Conservation (phyloP, 2,329 filamentous ascomycete genomes). For the Ophiostoma novo-ulmi region DNA sequence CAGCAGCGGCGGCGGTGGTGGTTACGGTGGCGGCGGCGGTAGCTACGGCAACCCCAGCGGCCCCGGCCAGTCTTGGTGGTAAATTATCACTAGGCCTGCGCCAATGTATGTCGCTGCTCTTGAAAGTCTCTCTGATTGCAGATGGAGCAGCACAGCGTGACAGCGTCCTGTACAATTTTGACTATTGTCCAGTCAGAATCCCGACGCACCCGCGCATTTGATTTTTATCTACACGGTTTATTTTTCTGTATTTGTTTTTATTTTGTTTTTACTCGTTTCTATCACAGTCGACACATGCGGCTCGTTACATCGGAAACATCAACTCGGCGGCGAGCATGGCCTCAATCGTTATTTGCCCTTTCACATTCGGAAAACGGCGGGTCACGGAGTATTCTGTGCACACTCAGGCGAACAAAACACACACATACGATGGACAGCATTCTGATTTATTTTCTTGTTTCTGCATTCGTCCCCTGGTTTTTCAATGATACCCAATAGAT, state of each 20-base stretch:
- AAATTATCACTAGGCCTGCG: conserved; percentile 31
- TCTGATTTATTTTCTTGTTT: conserved; percentile 34
- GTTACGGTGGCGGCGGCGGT: conserved; percentile 44
- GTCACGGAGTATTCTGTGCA: conserved; percentile 30
- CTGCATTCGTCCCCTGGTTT: conserved; percentile 34
- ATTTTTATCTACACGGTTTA: conserved; percentile 21
- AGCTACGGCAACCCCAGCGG: conserved; percentile 64
- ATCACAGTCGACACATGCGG: conserved; percentile 17
- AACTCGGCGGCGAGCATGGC: conserved; percentile 38
- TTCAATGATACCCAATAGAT: conserved; percentile 40
- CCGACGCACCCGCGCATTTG: conserved; percentile 17
- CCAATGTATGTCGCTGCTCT: conserved; percentile 19
- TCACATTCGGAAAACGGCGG: conserved; percentile 34
- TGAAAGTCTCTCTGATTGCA: background rate
- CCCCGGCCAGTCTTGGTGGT: conserved; percentile 64
- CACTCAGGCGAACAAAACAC: conserved; percentile 32
- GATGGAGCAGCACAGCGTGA: background rate
- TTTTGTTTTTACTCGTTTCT: conserved; percentile 25
- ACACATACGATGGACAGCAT: conserved; percentile 35
- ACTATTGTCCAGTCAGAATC: background rate
- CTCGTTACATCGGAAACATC: conserved; percentile 29
- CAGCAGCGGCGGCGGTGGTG: conserved; percentile 50
- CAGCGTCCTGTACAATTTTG: background rate
- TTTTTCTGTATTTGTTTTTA: conserved; percentile 17
- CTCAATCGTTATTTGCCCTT: conserved; percentile 31